phyloP scores from a whole-genome alignment of 176 grass and related monocot genomes.

The Oryza officinalis region DNA sequence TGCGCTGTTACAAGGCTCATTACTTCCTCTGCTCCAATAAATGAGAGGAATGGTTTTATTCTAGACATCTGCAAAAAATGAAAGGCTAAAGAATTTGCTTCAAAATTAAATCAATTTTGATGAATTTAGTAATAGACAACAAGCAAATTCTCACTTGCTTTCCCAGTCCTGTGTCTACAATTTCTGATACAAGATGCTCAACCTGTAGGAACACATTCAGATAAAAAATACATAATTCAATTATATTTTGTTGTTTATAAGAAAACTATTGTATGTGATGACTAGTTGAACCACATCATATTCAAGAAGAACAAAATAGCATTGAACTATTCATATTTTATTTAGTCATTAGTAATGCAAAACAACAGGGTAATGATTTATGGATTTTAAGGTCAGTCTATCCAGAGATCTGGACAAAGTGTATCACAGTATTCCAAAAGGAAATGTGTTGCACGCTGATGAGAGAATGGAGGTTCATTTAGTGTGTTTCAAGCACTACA shows the following conservation, averaged over 20 bases:
- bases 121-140: constrained; percentile 1
- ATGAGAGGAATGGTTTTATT: constrained; percentile 89
- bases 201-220: constrained; percentile 54
- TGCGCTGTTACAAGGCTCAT: constrained; percentile 97
- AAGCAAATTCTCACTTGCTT: constrained; percentile 70
- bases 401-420: not conserved
- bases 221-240: constrained; percentile 27
- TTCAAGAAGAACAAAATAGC: constrained; percentile 24
- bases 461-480: constrained; percentile 13
- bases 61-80: constrained; percentile 77
- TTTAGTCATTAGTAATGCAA: constrained; percentile 5
- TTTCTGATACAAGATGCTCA: constrained; percentile 93
- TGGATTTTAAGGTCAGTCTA: constrained; percentile 4
- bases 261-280: not conserved
- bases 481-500: constrained; percentile 27
- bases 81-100: constrained; percentile 29
- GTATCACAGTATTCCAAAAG: constrained; percentile 9
- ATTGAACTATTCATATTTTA: not conserved
- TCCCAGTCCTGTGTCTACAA: constrained; percentile 84
- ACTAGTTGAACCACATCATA: constrained; percentile 18
- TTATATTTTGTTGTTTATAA: constrained; percentile 30
- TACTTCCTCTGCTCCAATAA: constrained; percentile 95
- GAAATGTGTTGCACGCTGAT: constrained; percentile 17
- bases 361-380: constrained; percentile 1
- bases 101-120: constrained; percentile 22